Evolutionary conservation across 495 filamentous ascomycete genomes (phyloP).

Genomic region (Delitschia confertaspora): DNA sequence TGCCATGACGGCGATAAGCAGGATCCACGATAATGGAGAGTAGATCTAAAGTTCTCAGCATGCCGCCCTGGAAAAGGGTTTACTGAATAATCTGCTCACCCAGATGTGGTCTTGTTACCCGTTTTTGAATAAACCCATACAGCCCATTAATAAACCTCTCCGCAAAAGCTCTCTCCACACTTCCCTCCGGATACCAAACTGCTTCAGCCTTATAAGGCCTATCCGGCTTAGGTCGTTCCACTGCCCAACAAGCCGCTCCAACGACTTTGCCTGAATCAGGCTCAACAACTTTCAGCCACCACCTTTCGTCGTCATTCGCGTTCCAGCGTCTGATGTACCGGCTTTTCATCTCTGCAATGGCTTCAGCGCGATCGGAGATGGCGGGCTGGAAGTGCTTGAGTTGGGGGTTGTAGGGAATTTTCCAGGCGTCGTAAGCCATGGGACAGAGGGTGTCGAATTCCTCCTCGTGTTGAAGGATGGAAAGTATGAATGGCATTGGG

Average conservation of each 20-base stretch:
- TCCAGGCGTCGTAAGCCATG: constrained; percentile 15
- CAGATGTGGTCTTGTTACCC: constrained; percentile 18
- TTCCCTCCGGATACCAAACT: constrained; percentile 33
- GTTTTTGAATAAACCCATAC: constrained; percentile 11
- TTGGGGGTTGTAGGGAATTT: constrained; percentile 17
- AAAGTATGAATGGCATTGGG: constrained; percentile 8
- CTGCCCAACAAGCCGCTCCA: constrained; percentile 33
- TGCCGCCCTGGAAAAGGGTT: neutral
- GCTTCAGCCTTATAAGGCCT: constrained; percentile 1
- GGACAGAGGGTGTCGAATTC: constrained; percentile 9
- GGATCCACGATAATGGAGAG: constrained; percentile 9
- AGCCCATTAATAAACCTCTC: constrained; percentile 21
- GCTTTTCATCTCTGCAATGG: neutral
- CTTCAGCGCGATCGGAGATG: constrained; percentile 8
- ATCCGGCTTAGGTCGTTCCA: constrained; percentile 33
- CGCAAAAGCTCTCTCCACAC: constrained; percentile 14
- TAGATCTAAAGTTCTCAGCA: constrained; percentile 9
- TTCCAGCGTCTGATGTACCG: neutral
- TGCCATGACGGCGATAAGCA: constrained; percentile 23
- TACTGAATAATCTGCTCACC: constrained; percentile 15
- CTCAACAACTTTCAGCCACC: constrained; percentile 33
- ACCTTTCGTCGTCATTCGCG: constrained; percentile 7
- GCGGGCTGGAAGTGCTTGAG: constrained; percentile 16
- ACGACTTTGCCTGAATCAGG: constrained; percentile 31
- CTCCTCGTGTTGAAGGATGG: neutral